Evolutionary conservation across 352 stramenopile species (phyloP), one percentile per base, ranked within the genome.

Genomic region (Globisporangium nagaii): DNA sequence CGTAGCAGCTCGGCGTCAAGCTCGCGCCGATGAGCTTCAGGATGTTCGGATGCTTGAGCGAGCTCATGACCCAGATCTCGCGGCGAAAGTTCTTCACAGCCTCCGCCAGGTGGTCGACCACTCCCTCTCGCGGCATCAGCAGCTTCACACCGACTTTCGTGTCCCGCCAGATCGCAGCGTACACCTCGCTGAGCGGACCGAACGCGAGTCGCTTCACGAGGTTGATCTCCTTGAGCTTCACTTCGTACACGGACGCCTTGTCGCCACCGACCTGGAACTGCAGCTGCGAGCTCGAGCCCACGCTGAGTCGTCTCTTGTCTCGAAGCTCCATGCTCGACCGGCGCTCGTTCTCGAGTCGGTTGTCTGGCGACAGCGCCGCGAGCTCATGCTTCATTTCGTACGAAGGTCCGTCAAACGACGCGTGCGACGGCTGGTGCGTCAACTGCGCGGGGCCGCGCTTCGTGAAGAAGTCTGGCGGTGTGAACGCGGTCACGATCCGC

Each of bases 31-130:
- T 84, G 39, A 91, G 65, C 31, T 85, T 85, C 47, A 90, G 65
- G 13, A 91, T 78, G 47, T 91, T 91, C 13, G 79, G 73, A 39
- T 91, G 81, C 50, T 74, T 75, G 34, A 91, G 61, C 2, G 71
- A 59, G 36, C 69, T 73, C 76, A 88, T 91, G 60, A 91, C 75
- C 81, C 81, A 91, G 42, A 91, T 91, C 57, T 91, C 81, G 17
- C 81, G 76, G 7, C 79, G 65, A 35, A 91, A 91, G 49, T 91
- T 89, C 58, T 83, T 84, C 47, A 91, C 78, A 0, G 81, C 78
- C 22, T 91, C 76, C 10, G 86, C 76, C 15, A 91, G 56, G 25
- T 75, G 68, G 43, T 91, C 79, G 11, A 86, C 77, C 24, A 85
- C 71, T 15, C 79, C 79, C 43, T 89, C 79, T 31, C 70, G 64